Conservation (phyloP, 2,329 filamentous ascomycete genomes). For the Colletotrichum sp. region DNA sequence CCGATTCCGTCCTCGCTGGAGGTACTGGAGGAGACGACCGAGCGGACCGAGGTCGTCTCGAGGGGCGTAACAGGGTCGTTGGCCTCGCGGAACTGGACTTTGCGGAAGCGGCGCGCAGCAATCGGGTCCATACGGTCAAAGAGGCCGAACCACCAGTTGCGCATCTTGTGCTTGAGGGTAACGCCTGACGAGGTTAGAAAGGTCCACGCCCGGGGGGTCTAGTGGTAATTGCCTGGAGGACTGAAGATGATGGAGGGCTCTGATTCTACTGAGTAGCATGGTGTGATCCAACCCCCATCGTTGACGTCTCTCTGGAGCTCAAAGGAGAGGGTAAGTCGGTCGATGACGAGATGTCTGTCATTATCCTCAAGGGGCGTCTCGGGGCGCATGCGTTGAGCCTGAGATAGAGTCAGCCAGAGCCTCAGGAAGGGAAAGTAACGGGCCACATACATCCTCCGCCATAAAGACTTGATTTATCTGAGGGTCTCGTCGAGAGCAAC, state of each 20-base stretch:
- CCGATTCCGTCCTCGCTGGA: not conserved
- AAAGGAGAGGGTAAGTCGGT: conserved; percentile 9
- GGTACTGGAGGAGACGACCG: not conserved
- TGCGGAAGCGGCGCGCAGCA: conserved; percentile 12
- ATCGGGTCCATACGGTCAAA: conserved; percentile 23
- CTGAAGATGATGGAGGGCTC: conserved; percentile 22
- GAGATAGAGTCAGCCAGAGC: not conserved
- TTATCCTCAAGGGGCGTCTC: not conserved
- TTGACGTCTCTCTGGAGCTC: conserved; percentile 27
- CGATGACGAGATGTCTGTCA: not conserved
- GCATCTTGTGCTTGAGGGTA: conserved; percentile 13
- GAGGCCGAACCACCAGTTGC: conserved; percentile 19
- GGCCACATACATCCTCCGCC: conserved; percentile 24
- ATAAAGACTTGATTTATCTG: conserved; percentile 16
- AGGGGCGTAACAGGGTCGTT: conserved; percentile 3
- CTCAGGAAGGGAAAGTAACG: not conserved
- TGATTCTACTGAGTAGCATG: conserved; percentile 17
- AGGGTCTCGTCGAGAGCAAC: conserved; percentile 35
- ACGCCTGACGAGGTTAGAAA: not conserved
- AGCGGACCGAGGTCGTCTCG: not conserved
- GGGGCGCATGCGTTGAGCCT: conserved; percentile 19
- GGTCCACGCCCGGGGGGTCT: not conserved
- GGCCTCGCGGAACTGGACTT: conserved; percentile 3
- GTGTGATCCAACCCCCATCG: conserved; percentile 17
- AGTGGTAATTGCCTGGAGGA: conserved; percentile 1